Base-by-base conservation (phyloP, 2,329 filamentous ascomycete species). In the Plectosphaerella cucumerina region DNA sequence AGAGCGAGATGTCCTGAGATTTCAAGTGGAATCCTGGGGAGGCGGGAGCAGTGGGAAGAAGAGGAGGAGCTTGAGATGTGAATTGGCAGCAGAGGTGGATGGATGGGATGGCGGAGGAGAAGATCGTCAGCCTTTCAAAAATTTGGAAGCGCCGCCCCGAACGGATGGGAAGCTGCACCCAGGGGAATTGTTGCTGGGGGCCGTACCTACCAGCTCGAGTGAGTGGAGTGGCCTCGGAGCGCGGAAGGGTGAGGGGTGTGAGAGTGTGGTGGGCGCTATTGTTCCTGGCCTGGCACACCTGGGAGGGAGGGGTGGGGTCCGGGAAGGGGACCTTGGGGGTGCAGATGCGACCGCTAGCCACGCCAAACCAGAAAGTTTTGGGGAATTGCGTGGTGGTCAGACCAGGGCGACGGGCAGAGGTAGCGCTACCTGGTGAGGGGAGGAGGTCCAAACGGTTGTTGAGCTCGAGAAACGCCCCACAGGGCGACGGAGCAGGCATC, bases 71-170 rank as follows among this genome's bases (percentile, higher is more conserved):
- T 48, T 49, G 51, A 49, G 31, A 43, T 48, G 42, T 42, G 50
- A 51, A 50, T 43, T 50, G 53, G 48, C 49, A 53, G 42, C 48
- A 49, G 53, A 47, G 53, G 55, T 51, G 47, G 55, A 48, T 50
- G 47, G 53, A 56, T 47, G 46, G 47, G 53, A 56, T 47, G 46
- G 50, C 46, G 50, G 55, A 53, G 54, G 47, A 56, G 55, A 54
- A 49, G 55, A 57, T 56, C 53, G 55, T 57, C 55, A 56, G 55
- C 55, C 55, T 54, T 57, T 53, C 53, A 55, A 56, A 57, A 56
- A 47, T 56, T 57, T 56, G 55, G 55, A 52, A 43, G 52, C 50
- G 53, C 51, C 52, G 51, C 50, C 49, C 48, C 41, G 51, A 55
- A 51, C 22, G 43, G 31, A n/a, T 26, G 43, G 22, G 43, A 31